Conservation (phyloP, 2,329 filamentous ascomycete genomes). For the Fusarium kyushuense region DNA sequence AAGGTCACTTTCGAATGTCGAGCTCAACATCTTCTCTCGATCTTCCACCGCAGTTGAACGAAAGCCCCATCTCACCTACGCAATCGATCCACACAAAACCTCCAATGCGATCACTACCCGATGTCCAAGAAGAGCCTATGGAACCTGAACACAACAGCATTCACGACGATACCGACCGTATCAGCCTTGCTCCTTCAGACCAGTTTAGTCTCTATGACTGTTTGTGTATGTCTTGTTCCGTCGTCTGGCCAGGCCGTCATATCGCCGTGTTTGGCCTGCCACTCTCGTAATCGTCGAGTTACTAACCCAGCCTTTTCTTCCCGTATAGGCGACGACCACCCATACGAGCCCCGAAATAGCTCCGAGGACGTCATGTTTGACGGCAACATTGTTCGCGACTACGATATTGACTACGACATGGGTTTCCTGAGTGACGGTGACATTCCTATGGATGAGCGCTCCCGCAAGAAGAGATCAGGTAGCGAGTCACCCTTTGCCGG, state of each 20-base stretch:
- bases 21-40: constrained; percentile 86
- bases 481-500: constrained; percentile 70
- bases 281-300: constrained; percentile 21
- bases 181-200: constrained; percentile 57
- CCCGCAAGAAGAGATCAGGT: constrained; percentile 67
- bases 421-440: constrained; percentile 76
- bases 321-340: constrained; percentile 68
- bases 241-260: constrained; percentile 11
- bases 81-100: constrained; percentile 59
- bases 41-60: constrained; percentile 63
- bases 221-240: constrained; percentile 72
- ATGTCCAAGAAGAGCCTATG: constrained; percentile 85
- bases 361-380: constrained; percentile 54
- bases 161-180: constrained; percentile 56
- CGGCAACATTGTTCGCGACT: constrained; percentile 56
- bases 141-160: constrained; percentile 69
- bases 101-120: constrained; percentile 77
- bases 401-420: constrained; percentile 72
- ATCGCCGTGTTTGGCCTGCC: constrained; percentile 13
- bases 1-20: constrained; percentile 72
- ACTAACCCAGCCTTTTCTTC: constrained; percentile 30
- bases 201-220: constrained; percentile 71
- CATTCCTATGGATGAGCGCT: constrained; percentile 58
- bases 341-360: constrained; percentile 68
- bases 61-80: constrained; percentile 66